phyloP scores from a whole-genome alignment of 139 green algal species.

The Dunaliella primolecta region DNA sequence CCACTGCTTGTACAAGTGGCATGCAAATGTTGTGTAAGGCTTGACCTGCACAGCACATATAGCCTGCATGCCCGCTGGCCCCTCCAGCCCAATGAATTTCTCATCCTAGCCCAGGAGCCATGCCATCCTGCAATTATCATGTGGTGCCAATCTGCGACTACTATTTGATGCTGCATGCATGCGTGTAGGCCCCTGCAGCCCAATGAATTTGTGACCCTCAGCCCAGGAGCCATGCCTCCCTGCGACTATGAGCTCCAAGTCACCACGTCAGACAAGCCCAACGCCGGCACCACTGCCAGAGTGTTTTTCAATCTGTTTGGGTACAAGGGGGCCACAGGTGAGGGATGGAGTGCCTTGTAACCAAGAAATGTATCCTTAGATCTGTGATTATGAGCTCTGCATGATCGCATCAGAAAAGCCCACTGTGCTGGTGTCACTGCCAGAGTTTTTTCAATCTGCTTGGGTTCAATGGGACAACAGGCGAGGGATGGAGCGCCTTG shows the following conservation, averaged over 20 bases:
- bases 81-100: slow-evolving; percentile 6
- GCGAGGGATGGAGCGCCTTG: too few relatives aligned
- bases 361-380: too few relatives aligned
- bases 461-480: slow-evolving; percentile 42
- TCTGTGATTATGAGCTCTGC: too few relatives aligned
- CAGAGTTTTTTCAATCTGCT: slow-evolving; percentile 51
- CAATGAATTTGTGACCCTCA: slow-evolving; percentile 1
- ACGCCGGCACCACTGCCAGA: slow-evolving; percentile 54
- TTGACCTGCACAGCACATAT: too few relatives aligned
- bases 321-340: slow-evolving; percentile 34
- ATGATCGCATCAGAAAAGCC: too few relatives aligned
- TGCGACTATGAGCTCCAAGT: slow-evolving; percentile 52
- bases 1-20: too few relatives aligned
- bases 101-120: background rate
- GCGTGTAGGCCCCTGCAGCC: slow-evolving; percentile 15
- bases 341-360: too few relatives aligned
- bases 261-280: slow-evolving; percentile 40
- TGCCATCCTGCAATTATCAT: slow-evolving; percentile 36
- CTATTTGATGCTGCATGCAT: too few relatives aligned
- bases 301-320: slow-evolving; percentile 57
- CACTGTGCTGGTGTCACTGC: slow-evolving; percentile 53
- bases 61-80: slow-evolving; percentile 16
- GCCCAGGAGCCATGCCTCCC: background rate
- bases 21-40: too few relatives aligned
- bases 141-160: too few relatives aligned